Conservation (phyloP, 2,329 filamentous ascomycete genomes). For the Fusarium ramigenum region DNA sequence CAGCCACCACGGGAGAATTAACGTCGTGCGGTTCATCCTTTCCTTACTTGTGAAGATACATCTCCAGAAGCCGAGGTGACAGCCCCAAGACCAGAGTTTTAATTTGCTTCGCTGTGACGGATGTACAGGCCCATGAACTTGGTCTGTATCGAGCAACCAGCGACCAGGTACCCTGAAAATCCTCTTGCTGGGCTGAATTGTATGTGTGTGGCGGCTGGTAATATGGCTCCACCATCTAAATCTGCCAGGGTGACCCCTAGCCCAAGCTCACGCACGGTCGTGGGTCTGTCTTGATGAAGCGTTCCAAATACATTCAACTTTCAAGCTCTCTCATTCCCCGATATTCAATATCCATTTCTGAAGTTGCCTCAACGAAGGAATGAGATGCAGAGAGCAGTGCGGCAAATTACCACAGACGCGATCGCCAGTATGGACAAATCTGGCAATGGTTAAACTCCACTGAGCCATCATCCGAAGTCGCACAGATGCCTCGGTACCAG, state of each 20-base stretch:
- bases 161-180: conserved; percentile 30
- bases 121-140: neutral
- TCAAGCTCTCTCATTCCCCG: conserved; percentile 19
- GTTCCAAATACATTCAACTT: conserved; percentile 35
- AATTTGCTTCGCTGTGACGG: neutral
- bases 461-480: conserved; percentile 21
- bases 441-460: conserved; percentile 21
- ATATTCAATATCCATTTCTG: conserved; percentile 22
- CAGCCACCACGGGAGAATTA: conserved; percentile 20
- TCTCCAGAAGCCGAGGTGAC: neutral
- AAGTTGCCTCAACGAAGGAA: conserved; percentile 2
- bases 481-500: conserved; percentile 6
- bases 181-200: conserved; percentile 35
- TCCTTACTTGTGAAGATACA: conserved; percentile 2
- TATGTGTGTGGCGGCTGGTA: conserved; percentile 38
- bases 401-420: conserved; percentile 18
- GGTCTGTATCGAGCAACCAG: conserved; percentile 1
- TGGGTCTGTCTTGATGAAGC: conserved; percentile 32
- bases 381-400: neutral
- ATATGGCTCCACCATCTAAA: conserved; percentile 37
- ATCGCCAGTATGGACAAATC: conserved; percentile 5
- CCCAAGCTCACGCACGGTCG: conserved; percentile 32
- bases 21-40: conserved; percentile 18
- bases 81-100: neutral
- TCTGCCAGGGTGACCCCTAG: conserved; percentile 35